A percentile compares a stretch with the other conserved stretches of the same genome.
phyloP scores from a whole-genome alignment of 495 filamentous ascomycete genomes.

The Talaromyces thailandensis region DNA sequence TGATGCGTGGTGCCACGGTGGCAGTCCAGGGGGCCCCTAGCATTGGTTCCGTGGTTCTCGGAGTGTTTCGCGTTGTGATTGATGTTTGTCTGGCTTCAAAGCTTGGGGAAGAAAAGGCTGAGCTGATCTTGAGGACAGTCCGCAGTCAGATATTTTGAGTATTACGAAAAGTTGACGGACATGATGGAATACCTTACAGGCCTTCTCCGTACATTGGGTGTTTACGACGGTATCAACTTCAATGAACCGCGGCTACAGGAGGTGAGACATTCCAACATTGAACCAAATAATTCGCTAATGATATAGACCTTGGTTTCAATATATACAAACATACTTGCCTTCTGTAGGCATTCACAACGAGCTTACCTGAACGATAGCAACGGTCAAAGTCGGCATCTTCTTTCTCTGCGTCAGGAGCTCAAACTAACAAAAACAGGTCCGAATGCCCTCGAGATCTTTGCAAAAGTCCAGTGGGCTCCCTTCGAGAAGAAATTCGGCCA shows the following conservation, averaged over 20 bases:
- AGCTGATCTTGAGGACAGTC: neutral
- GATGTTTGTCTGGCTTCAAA: neutral
- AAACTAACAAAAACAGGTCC: neutral
- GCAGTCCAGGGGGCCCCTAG: neutral
- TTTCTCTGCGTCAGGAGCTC: neutral
- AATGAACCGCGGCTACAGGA: neutral
- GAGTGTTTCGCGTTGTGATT: constrained; percentile 1
- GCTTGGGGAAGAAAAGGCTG: neutral
- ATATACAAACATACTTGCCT: constrained; percentile 7
- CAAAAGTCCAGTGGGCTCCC: neutral
- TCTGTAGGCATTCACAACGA: constrained; percentile 1
- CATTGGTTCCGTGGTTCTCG: neutral
- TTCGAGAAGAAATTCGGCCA: neutral
- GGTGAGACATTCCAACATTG: neutral
- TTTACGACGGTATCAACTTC: neutral
- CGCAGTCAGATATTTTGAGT: constrained; percentile 3
- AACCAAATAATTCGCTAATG: neutral
- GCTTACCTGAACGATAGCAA: neutral
- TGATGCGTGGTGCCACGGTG: constrained; percentile 5
- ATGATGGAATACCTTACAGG: constrained; percentile 1
- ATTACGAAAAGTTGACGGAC: neutral
- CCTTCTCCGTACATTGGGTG: neutral
- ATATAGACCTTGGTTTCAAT: constrained; percentile 2
- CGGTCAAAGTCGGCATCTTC: neutral
- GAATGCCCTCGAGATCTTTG: neutral